Base-by-base conservation (phyloP, 495 filamentous ascomycete species). In the Daldinia bambusicola region DNA sequence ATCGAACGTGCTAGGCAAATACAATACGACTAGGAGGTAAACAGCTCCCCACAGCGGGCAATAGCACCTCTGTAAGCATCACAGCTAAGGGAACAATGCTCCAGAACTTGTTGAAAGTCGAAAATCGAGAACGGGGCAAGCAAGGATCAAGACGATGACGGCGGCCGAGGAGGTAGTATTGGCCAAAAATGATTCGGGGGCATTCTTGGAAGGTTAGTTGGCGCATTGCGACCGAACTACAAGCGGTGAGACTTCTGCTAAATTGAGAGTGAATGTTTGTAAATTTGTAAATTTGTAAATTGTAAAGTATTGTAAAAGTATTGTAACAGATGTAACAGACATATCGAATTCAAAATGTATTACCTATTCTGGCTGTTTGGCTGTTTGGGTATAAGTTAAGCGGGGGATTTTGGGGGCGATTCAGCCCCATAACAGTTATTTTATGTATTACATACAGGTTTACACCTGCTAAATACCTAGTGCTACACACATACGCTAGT, bases 241-340 rank as follows among this genome's bases (percentile, higher is more conserved):
- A 53, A 63, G 69, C 69, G 69, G 69, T 67, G 69, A 72, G 64
- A 22, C 50, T 53, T 31, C 9, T 4, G 22, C 30, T 53, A 26
- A 53, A 26, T 26, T 26, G 26, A 26, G 26, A 26, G 3, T 53
- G 13, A 26, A 26, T 53, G 13, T 20, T 20, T 48, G 20, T 43
- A 43, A 43, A 43, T 18, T 53, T 53, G 50, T 53, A 53, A 30
- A 12, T 52, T 48, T 22, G 43, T 48, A 48, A 20, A n/a, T 16
- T 48, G 18, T 48, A 18, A 3, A 9, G n/a, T 48, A 4, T 34
- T 34, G 3, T 34, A n/a, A n/a, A n/a, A n/a, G n/a, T n/a, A n/a
- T n/a, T n/a, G n/a, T n/a, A n/a, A n/a, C n/a, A n/a, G n/a, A n/a
- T n/a, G n/a, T n/a, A n/a, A n/a, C n/a, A n/a, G n/a, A 26, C 26